Percentiles rank a stretch among this genome's conserved stretches.
Conservation (phyloP, 495 filamentous ascomycete species). For the Astrothelium macrocarpum region DNA sequence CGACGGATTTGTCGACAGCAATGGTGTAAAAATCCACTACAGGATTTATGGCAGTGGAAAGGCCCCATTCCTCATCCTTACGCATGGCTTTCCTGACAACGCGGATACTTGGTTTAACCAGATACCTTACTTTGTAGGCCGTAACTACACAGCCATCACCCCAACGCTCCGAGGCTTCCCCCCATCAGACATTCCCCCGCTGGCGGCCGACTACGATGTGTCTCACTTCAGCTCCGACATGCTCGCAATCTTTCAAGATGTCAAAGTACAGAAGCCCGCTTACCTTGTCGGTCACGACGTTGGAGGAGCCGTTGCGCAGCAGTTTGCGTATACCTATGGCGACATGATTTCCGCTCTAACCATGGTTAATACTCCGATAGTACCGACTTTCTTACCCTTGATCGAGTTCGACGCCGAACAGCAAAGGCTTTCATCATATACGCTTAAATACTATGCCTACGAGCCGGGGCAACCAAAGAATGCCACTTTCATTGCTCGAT, state of each 20-base stretch:
- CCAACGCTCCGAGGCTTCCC: conserved; percentile 11
- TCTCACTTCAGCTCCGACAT: conserved; percentile 9
- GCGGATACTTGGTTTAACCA: conserved; percentile 7
- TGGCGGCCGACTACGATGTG: neutral
- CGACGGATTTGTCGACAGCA: conserved; percentile 4
- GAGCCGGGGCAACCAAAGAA: conserved; percentile 10
- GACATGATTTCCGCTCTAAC: neutral
- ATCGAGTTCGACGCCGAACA: conserved; percentile 5
- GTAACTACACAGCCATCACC: conserved; percentile 7
- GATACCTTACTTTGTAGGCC: conserved; percentile 3
- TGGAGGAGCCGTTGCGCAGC: conserved; percentile 7
- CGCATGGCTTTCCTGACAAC: conserved; percentile 12
- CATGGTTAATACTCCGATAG: conserved; percentile 3
- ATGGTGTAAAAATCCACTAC: conserved; percentile 9
- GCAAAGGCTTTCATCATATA: conserved; percentile 2
- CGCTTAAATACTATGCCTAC: conserved; percentile 7
- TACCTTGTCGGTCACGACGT: conserved; percentile 9
- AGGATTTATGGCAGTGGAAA: conserved; percentile 6
- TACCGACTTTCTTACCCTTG: neutral
- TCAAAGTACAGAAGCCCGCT: neutral
- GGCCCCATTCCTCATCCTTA: conserved; percentile 8
- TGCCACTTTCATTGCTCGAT: neutral
- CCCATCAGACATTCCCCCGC: conserved; percentile 3
- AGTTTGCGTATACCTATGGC: neutral
- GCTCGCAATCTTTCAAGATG: conserved; percentile 12